Conservation (phyloP, 2,329 filamentous ascomycete genomes). For the Paracamarosporium sp. region DNA sequence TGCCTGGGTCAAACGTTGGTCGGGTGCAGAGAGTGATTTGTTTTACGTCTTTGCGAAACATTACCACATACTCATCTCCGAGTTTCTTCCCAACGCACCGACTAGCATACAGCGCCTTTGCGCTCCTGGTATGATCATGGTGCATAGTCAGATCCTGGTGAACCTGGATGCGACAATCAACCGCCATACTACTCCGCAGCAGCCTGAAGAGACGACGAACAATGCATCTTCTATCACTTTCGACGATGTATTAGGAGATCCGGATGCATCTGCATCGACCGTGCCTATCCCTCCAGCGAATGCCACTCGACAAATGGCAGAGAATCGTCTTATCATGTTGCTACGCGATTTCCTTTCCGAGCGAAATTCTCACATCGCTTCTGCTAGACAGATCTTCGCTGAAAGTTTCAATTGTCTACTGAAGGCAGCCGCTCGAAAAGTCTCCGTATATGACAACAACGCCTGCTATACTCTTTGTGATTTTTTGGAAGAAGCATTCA, state of each 20-base stretch:
- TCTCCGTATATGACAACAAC: slow-evolving; percentile 80
- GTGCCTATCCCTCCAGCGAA: slow-evolving; percentile 72
- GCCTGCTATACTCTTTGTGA: slow-evolving; percentile 92
- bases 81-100: slow-evolving; percentile 59
- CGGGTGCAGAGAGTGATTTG: slow-evolving; percentile 83
- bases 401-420: slow-evolving; percentile 76
- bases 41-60: slow-evolving; percentile 93
- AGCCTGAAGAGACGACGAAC: slow-evolving; percentile 36
- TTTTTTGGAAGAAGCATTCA: slow-evolving; percentile 81
- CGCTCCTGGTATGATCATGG: slow-evolving; percentile 77
- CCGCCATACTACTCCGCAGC: slow-evolving; percentile 62
- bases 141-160: slow-evolving; percentile 82
- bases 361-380: slow-evolving; percentile 58
- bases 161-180: slow-evolving; percentile 85
- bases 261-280: slow-evolving; percentile 71
- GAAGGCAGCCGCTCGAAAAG: slow-evolving; percentile 75
- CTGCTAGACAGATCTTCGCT: slow-evolving; percentile 74
- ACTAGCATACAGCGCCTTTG: slow-evolving; percentile 65
- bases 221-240: slow-evolving; percentile 65
- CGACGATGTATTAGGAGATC: slow-evolving; percentile 67
- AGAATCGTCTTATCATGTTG: slow-evolving; percentile 83
- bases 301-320: slow-evolving; percentile 80
- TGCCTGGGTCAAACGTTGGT: slow-evolving; percentile 85
- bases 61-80: slow-evolving; percentile 79
- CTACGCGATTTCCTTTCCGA: slow-evolving; percentile 80